Evolutionary conservation across 73 alveolate species (phyloP).

Genomic region (Blepharisma japonicum): DNA sequence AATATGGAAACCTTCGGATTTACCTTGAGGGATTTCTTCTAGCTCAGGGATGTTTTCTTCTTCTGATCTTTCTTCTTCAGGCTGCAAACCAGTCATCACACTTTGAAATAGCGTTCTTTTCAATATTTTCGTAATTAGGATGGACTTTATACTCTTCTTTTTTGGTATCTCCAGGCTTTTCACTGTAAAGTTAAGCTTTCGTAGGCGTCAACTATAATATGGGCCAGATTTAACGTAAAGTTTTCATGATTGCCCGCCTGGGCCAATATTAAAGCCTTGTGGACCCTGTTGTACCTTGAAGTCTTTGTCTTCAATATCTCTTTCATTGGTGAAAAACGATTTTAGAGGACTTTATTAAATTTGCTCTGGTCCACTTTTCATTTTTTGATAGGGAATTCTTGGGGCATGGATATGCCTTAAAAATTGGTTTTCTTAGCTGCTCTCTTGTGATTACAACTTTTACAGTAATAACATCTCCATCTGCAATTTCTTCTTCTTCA

Average conservation of each 20-base stretch:
- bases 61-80: not conserved
- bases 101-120: slow-evolving; percentile 2
- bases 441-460: slow-evolving; percentile 46
- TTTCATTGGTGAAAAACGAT: not conserved
- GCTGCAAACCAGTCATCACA: slow-evolving; percentile 17
- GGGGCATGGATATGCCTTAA: slow-evolving; percentile 59
- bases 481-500: slow-evolving; percentile 66
- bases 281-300: slow-evolving; percentile 8
- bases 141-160: slow-evolving; percentile 2
- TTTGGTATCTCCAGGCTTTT: not conserved
- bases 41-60: slow-evolving; percentile 27
- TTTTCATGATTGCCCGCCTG: not conserved
- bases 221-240: not conserved
- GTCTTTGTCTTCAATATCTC: not conserved
- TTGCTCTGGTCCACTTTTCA: slow-evolving; percentile 25
- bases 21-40: too few relatives aligned
- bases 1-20: too few relatives aligned
- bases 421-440: slow-evolving; percentile 39
- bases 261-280: not conserved
- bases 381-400: slow-evolving; percentile 50
- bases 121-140: slow-evolving; percentile 14
- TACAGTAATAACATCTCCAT: slow-evolving; percentile 58
- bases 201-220: not conserved
- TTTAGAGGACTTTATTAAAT: not conserved
- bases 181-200: not conserved